A percentile compares a stretch with the other conserved stretches of the same genome.
phyloP scores from a whole-genome alignment of 257 asterid species.

The Lycium barbarum region DNA sequence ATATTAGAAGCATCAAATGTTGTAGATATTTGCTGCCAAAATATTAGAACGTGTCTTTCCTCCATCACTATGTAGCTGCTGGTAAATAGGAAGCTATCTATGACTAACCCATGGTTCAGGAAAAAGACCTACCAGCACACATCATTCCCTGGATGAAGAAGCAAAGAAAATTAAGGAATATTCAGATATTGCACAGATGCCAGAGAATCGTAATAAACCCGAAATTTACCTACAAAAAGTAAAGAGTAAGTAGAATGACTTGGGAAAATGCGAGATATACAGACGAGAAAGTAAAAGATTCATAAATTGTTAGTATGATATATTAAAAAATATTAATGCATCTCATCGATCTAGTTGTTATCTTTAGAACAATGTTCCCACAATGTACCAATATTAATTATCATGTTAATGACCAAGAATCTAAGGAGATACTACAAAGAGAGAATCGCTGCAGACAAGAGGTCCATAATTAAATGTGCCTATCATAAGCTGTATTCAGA shows the following conservation, averaged over 20 bases:
- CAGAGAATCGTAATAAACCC: constrained; percentile 7
- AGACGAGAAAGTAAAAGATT: background rate
- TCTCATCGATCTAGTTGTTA: background rate
- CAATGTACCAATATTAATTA: background rate
- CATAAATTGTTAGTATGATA: background rate
- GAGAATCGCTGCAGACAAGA: background rate
- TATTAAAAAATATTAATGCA: background rate
- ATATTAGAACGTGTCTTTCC: background rate
- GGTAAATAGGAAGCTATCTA: background rate
- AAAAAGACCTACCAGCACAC: constrained; percentile 7
- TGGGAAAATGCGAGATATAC: background rate
- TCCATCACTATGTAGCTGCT: background rate
- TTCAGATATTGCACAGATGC: background rate
- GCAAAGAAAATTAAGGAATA: background rate
- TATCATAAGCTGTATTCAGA: background rate
- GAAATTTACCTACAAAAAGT: background rate
- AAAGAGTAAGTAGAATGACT: background rate
- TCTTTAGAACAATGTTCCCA: background rate
- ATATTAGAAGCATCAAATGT: background rate
- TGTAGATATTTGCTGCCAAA: background rate
- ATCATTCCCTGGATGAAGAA: constrained; percentile 18
- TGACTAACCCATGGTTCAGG: background rate
- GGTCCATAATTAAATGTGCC: background rate
- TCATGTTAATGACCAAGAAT: background rate
- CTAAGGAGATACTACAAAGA: background rate